Conservation (phyloP, 768 basidiomycete genomes). For the Dacryopinax primogenitus region DNA sequence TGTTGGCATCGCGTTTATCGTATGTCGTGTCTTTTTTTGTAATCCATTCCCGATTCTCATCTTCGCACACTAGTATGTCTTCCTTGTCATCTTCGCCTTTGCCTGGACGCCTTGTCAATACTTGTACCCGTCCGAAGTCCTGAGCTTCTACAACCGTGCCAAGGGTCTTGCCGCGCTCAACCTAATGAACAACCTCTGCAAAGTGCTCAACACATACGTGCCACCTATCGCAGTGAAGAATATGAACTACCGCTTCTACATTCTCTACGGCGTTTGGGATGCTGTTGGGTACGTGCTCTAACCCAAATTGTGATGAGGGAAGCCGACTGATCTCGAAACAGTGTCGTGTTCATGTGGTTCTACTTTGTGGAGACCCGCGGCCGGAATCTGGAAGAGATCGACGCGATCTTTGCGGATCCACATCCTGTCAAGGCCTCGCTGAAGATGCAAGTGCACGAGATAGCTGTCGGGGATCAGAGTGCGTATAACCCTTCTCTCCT, state of each 20-base stretch:
- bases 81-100: conserved; percentile 21
- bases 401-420: background rate
- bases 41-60: background rate
- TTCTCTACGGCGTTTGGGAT: conserved; percentile 17
- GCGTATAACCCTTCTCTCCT: too few species aligned
- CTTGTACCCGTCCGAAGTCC: conserved; percentile 22
- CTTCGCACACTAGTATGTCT: conserved; percentile 22
- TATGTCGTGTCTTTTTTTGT: background rate
- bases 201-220: conserved; percentile 22
- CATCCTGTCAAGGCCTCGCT: background rate
- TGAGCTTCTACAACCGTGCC: conserved; percentile 20
- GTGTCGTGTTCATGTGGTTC: conserved; percentile 3
- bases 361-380: background rate
- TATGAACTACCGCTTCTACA: conserved; percentile 14
- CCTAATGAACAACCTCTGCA: conserved; percentile 10
- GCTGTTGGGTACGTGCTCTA: conserved; percentile 16
- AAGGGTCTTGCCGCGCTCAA: conserved; percentile 23
- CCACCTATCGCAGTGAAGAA: conserved; percentile 18
- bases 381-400: background rate
- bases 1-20: conserved; percentile 19
- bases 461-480: background rate
- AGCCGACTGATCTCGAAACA: background rate
- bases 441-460: background rate
- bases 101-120: conserved; percentile 23
- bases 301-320: background rate